Percentiles rank a stretch among this genome's conserved stretches.
These are phyloP conservation scores for Rachicladosporium sp. DNA, from an alignment of 2,329 filamentous ascomycete genomes.

Conservation along the genomic window DNA sequence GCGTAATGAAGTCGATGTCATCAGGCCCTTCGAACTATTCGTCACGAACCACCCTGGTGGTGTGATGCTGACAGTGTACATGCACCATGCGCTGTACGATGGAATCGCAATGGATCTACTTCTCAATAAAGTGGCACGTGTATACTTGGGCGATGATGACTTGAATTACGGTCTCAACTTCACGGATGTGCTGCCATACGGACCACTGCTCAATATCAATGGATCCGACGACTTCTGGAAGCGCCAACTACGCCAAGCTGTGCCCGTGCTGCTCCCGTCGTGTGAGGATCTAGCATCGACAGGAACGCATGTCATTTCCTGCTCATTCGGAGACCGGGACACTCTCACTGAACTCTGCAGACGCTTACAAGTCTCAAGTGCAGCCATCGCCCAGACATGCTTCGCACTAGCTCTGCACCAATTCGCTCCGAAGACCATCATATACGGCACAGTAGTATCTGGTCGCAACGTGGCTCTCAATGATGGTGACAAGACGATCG, in stretches of 20 bases:
- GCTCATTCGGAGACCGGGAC: background rate
- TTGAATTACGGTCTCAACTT: conserved; percentile 42
- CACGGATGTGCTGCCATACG: conserved; percentile 53
- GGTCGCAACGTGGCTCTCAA: conserved; percentile 61
- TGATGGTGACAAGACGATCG: conserved; percentile 54
- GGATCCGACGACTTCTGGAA: conserved; percentile 56
- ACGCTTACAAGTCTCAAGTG: conserved; percentile 58
- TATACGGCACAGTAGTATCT: conserved; percentile 65
- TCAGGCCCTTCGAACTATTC: conserved; percentile 30
- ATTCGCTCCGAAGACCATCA: conserved; percentile 35
- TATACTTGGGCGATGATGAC: conserved; percentile 32
- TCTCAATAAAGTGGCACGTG: conserved; percentile 43
- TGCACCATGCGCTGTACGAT: conserved; percentile 84
- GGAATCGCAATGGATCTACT: conserved; percentile 64
- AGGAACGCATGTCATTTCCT: background rate
- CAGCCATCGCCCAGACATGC: conserved; percentile 62
- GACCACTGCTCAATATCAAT: conserved; percentile 47
- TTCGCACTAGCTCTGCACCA: conserved; percentile 55
- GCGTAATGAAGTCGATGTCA: conserved; percentile 41
- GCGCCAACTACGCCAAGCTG: background rate
- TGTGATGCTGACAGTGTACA: conserved; percentile 36
- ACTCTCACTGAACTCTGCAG: conserved; percentile 35
- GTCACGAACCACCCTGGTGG: conserved; percentile 13
- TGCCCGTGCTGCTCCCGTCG: background rate
- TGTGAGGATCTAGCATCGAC: background rate